Base-by-base conservation (phyloP, 1,139 yeast genomes). In the Suhomyces kunorum region DNA sequence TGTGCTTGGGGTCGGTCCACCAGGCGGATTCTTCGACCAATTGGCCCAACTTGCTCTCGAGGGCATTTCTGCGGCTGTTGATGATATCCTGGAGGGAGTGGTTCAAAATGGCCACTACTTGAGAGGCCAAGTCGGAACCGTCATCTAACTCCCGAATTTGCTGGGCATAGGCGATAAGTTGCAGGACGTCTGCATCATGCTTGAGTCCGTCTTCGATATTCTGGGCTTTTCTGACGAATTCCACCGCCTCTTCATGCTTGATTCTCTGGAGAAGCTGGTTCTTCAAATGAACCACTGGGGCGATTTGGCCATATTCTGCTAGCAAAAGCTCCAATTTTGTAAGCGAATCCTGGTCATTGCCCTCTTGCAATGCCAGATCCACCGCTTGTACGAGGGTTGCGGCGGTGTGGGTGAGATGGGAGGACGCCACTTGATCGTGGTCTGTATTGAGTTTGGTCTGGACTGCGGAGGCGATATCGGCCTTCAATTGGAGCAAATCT, bases 271-370 rank as follows among this genome's bases (percentile, higher is more conserved):
- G 18, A 6, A 49, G 22, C 15, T 42, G 46, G 28, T 41, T 36
- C 13, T 46, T 47, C 38, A 56, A 44, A 26, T 46, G 36, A 13
- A 38, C 39, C 31, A 55, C 41, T 20, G 45, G 48, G 28, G 44
- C 53, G 32, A 55, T 35, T 6, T 50, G 44, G 2, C 50, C 50
- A 28, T 38, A 47, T 22, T 45, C 44, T 14, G 31, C 36, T 15
- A 38, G 36, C 36, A 49, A 37, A 8, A 36, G 44, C 7, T 39
- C 45, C 18, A 45, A 42, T 8, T 38, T 42, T 14, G 38, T 38
- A 7, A 45, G 15, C 3, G 40, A 38, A 20, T 31, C 40, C n/a
- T 34, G 35, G 25, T 36, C 36, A 5, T 28, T 30, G 5, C 25
- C 42, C 8, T 36, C 28, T 5, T 34, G 38, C 19, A 40, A 20